Evolutionary conservation across 2,329 filamentous ascomycete species (phyloP), one percentile per base, ranked within the genome.

Genomic region (Graphilbum sp.): DNA sequence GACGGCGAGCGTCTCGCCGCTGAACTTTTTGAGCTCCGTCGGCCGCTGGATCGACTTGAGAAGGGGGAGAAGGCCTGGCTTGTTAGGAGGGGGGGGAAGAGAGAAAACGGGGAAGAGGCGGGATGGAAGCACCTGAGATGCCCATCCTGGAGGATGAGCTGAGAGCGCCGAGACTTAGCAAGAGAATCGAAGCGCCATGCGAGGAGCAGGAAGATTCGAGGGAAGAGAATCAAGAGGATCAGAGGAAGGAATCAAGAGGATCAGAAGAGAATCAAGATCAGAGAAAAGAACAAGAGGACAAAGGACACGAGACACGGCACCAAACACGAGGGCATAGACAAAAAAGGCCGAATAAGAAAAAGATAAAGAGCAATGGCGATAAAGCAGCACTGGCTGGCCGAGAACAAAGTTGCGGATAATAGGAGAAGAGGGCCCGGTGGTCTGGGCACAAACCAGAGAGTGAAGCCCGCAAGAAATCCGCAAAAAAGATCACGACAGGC

Each of bases 41-140:
- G 82, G 81, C 52, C 82, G 86, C 43, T 98, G 90, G 39, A 98
- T 96, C 34, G 90, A 96, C 60, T 96, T 96, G 43, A 98, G 75
- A 43, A 96, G 68, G 29, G 85, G 85, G 25, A 96, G 69, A 38
- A 98, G 73, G 33, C 90, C 88, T 87, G 18, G 19, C 15, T 2
- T 13, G 12, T 23, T 20, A 19, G 30, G 19, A 24, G 21, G 23
- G 3, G 23, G 16, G 17, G 30, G 10, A n/a, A 18, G 4, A 16
- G 19, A 30, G 2, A 27, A 32, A 8, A 27, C 9, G 17, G 18
- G 34, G 21, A 18, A 32, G 29, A 11, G n/a, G 18, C 10, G 24
- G 23, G n/a, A 33, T 27, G 32, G n/a, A 25, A 35, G 0, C 42
- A 49, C 47, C 47, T 18, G 43, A 42, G 23, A 49, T 48, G 18